Base-by-base conservation (phyloP, 1,284 basidiomycete species). In the Pseudozyma tsukubaensis region DNA sequence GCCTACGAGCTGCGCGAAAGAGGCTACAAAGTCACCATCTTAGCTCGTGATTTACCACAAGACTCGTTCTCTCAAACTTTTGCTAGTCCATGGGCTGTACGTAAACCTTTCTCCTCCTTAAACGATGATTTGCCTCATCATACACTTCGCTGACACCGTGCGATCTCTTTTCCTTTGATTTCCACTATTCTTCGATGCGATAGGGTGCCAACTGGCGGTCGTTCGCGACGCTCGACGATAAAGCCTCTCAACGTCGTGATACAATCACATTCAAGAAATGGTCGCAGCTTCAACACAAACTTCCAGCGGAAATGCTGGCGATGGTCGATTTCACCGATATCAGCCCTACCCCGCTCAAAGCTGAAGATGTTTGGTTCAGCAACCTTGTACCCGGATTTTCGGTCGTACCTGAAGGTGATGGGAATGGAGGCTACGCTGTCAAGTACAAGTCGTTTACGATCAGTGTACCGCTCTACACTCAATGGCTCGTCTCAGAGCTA, bases 181-280 rank as follows among this genome's bases (percentile, higher is more conserved):
- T 14, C 5, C 42, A 39, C 44, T 14, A 21, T 8, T 5, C 21
- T 34, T 16, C 51, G 5, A 8, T 44, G n/a, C 40, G 18, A 45
- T 16, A 56, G 53, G 90, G 90, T 19, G 90, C 90, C 39, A 90
- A 90, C 81, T 91, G 90, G 89, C 88, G 88, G 16, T 89, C 90
- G 4, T 88, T 88, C 87, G 50, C 87, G 84, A 56, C 86, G 87
- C 70, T 50, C 58, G 73, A 39, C 79, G 66, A 70, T 35, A 62
- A 56, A 16, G 29, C 55, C 1, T 47, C 59, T 1, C 68, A 69
- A 18, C 59, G 66, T 9, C 59, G 75, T 1, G 79, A 81, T 43
- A 62, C 56, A 10, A 45, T 59, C 50, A 79, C 77, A 2, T 81
- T 74, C 54, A 47, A 45, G 3, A 65, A 59, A n/a, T 81, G 76